These are phyloP conservation scores for Hyaloperonospora brassicae DNA, from an alignment of 352 stramenopile genomes.

Conservation along the genomic window DNA sequence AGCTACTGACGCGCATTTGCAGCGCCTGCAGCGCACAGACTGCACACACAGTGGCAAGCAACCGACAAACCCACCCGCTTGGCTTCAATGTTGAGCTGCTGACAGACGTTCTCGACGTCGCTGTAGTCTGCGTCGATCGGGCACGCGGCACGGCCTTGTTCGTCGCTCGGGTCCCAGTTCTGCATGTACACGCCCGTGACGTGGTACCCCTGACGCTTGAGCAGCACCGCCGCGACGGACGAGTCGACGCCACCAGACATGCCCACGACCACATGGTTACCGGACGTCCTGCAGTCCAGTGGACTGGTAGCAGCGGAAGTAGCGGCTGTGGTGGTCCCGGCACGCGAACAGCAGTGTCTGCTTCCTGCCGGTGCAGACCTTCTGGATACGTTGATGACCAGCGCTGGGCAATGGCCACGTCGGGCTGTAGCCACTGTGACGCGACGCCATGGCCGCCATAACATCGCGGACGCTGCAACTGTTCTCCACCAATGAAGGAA, in stretches of 20 bases:
- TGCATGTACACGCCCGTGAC: slow-evolving; percentile 98
- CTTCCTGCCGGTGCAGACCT: not conserved
- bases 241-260: slow-evolving; percentile 99
- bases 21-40: too few relatives aligned
- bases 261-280: slow-evolving; percentile 89
- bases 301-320: too few relatives aligned
- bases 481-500: not conserved
- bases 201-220: slow-evolving; percentile 85
- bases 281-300: not conserved
- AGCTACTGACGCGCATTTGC: too few relatives aligned
- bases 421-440: slow-evolving; percentile 4
- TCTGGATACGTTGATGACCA: not conserved
- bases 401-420: slow-evolving; percentile 3
- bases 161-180: slow-evolving; percentile 96
- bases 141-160: slow-evolving; percentile 79
- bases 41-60: not conserved
- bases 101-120: slow-evolving; percentile 89
- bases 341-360: slow-evolving; percentile 8
- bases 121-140: slow-evolving; percentile 88
- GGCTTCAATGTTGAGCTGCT: slow-evolving; percentile 87
- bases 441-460: slow-evolving; percentile 10
- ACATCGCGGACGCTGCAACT: slow-evolving; percentile 12
- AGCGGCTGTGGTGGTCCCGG: too few relatives aligned
- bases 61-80: slow-evolving; percentile 34
- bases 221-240: slow-evolving; percentile 90